Evolutionary conservation across 2,329 filamentous ascomycete genomes (phyloP).

Genomic region (Colletotrichum abscissum): DNA sequence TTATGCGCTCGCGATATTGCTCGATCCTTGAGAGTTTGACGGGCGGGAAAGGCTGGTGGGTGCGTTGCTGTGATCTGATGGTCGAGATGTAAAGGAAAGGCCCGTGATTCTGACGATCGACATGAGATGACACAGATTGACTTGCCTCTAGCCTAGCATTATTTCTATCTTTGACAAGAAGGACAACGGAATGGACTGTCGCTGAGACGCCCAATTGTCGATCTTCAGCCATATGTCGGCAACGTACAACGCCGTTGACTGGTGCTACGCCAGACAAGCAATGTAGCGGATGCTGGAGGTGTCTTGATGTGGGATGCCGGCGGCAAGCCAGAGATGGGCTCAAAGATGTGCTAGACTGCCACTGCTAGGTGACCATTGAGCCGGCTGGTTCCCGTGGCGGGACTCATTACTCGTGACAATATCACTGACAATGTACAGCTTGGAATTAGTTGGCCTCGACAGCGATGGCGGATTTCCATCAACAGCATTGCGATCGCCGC

Average conservation of each 20-base stretch:
- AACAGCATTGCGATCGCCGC: not conserved
- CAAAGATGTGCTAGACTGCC: not conserved
- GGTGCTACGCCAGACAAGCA: not conserved
- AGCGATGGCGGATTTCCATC: not conserved
- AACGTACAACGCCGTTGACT: not conserved
- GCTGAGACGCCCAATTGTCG: not conserved
- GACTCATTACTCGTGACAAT: constrained; percentile 10
- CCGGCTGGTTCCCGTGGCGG: not conserved
- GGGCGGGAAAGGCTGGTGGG: not conserved
- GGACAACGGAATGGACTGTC: not conserved
- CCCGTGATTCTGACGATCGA: not conserved
- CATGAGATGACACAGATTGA: not conserved
- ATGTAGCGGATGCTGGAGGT: not conserved
- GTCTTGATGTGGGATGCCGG: not conserved
- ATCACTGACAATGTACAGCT: not conserved
- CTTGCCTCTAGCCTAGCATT: not conserved
- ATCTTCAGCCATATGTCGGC: not conserved
- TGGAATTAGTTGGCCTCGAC: not conserved
- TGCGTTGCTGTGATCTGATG: not conserved
- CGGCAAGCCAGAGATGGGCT: not conserved
- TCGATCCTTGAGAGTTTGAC: not conserved
- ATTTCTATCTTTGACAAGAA: not conserved
- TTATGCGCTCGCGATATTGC: not conserved
- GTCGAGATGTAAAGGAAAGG: not conserved
- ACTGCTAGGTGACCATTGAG: not conserved